phyloP scores from a whole-genome alignment of 192 early-diverging fungal species.

The Backusella australiensis region DNA sequence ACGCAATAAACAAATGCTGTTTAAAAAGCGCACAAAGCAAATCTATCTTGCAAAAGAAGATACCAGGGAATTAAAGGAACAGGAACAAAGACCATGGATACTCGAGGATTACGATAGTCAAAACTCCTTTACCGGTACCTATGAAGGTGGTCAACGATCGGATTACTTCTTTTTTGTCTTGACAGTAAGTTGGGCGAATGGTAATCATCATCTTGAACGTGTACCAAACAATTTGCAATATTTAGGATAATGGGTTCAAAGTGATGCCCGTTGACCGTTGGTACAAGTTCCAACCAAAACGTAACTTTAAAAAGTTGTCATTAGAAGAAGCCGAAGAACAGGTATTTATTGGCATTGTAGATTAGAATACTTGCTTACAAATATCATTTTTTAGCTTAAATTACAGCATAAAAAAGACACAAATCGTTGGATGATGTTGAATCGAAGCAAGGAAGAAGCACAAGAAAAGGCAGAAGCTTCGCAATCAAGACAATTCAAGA shows the following conservation, averaged over 20 bases:
- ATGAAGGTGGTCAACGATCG: conserved; percentile 70
- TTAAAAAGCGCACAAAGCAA: conserved; percentile 81
- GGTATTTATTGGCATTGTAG: conserved; percentile 32
- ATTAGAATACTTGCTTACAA: too few relatives aligned
- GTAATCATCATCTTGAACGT: too few relatives aligned
- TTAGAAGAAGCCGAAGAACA: conserved; percentile 79
- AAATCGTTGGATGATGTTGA: conserved; percentile 53
- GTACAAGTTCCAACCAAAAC: conserved; percentile 75
- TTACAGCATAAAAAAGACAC: conserved; percentile 45
- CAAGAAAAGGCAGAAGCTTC: conserved; percentile 25
- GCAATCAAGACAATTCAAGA: conserved; percentile 18
- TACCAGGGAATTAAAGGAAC: conserved; percentile 65
- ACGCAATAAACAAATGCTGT: conserved; percentile 74
- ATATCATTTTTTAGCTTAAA: conserved; percentile 28
- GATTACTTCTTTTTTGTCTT: conserved; percentile 74
- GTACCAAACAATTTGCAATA: too few relatives aligned
- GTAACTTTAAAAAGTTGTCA: conserved; percentile 61
- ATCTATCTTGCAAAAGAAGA: conserved; percentile 74
- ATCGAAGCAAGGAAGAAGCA: conserved; percentile 37
- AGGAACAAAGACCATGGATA: conserved; percentile 76
- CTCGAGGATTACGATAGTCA: conserved; percentile 71
- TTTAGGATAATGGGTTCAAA: conserved; percentile 66
- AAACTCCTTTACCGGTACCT: conserved; percentile 63
- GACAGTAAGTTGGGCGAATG: conserved; percentile 23
- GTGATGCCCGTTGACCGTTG: conserved; percentile 71